Evolutionary conservation across 2,329 filamentous ascomycete species (phyloP), one percentile per base, ranked within the genome.

Genomic region (Neofusicoccum ribis): DNA sequence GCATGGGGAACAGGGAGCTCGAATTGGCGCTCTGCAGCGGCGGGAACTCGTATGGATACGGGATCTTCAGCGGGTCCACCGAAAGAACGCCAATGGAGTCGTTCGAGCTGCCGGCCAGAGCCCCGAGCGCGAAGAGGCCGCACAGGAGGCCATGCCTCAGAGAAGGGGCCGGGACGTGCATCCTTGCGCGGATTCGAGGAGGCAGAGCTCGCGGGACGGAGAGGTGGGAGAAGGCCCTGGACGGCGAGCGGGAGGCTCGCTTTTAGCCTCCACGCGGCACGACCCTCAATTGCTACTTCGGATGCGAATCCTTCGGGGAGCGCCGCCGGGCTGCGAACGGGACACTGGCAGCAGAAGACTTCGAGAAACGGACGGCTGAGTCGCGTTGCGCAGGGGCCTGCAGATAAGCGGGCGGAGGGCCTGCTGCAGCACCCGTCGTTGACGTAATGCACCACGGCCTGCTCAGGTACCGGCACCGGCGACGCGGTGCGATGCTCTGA

Each of bases 1-100:
- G 81, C 88, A 91, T 89, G 2, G 87, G 84, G 70, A 91, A 91
- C 37, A 83, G 68, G 2, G 68, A 12, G n/a, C 34, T 43, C 7
- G 60, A 51, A 31, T 63, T 63, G 34, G 60, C 60, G 44, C 34
- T 17, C 23, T 51, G 46, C 20, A 51, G 12, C 20, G 3, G 15
- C 6, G 78, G 77, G 49, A 77, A 79, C n/a, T 72, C 69, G 65
- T 76, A 78, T 2, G 75, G 74, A 65, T 70, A 75, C 7, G 76
- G 76, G 23, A 69, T 44, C n/a, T 66, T 46, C 15, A 68, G 66
- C 17, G 60, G 60, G 23, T 51, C 34, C 3, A 52, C 34, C 15
- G 47, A 15, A 9, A 63, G 37, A 14, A 34, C 15, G 14, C 52
- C 43, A 12, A 39, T 11, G n/a, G 60, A 52, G 20, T 36, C 3